These are phyloP conservation scores for Yamadazyma insecticola DNA, from an alignment of 805 yeast species.

Conservation along the genomic window DNA sequence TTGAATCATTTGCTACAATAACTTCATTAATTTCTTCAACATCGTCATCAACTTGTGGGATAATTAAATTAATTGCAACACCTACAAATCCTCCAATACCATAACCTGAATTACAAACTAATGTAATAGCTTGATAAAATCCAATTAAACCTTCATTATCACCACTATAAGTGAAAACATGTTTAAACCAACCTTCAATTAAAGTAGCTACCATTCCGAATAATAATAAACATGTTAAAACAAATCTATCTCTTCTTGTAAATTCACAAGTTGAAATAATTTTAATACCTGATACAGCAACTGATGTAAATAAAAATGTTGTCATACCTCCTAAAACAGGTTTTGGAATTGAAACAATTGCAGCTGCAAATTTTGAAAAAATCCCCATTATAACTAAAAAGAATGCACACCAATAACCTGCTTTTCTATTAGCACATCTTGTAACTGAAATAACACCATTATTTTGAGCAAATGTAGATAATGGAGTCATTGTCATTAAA, in stretches of 20 bases:
- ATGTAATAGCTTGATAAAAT: conserved; percentile 58
- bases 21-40: conserved; percentile 2
- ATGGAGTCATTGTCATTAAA: conserved; percentile 73
- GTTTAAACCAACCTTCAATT: conserved; percentile 58
- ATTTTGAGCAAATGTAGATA: conserved; percentile 89
- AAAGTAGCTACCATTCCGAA: conserved; percentile 65
- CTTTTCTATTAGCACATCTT: conserved; percentile 78
- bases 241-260: conserved; percentile 67
- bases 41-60: neutral
- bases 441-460: conserved; percentile 91
- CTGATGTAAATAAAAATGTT: conserved; percentile 66
- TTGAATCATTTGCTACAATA: neutral
- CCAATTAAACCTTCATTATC: conserved; percentile 51
- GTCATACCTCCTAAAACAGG: conserved; percentile 77
- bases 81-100: conserved; percentile 65
- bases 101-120: conserved; percentile 68
- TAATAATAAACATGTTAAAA: conserved; percentile 56
- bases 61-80: conserved; percentile 46
- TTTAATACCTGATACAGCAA: conserved; percentile 66
- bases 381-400: conserved; percentile 81
- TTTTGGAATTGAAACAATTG: conserved; percentile 56
- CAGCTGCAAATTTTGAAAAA: conserved; percentile 80
- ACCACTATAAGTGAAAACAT: conserved; percentile 62
- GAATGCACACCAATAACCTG: conserved; percentile 74
- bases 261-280: conserved; percentile 57